Percentiles rank a stretch among this genome's conserved stretches.
phyloP scores from a whole-genome alignment of 257 asterid genomes.

The Osmanthus fragrans region DNA sequence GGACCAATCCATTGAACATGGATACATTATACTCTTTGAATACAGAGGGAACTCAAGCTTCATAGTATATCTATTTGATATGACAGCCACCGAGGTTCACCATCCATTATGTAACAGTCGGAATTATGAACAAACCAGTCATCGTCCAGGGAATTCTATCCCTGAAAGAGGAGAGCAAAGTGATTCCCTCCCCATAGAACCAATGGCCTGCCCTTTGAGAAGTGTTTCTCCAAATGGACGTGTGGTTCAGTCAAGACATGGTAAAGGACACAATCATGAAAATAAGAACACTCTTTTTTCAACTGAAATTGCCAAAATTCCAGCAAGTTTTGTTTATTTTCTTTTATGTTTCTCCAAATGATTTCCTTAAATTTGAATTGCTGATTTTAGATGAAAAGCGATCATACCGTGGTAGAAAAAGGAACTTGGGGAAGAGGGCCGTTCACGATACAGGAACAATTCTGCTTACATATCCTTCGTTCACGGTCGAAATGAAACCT shows the following conservation, averaged over 20 bases:
- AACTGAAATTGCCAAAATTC: no score
- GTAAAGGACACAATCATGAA: background rate
- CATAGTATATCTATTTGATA: conserved; percentile 17
- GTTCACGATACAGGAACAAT: background rate
- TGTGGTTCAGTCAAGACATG: background rate
- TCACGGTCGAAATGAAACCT: background rate
- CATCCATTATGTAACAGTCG: background rate
- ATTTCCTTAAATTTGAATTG: no score
- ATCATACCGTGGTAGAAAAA: background rate
- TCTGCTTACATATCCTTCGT: background rate
- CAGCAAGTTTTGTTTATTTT: no score
- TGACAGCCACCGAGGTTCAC: conserved; percentile 18
- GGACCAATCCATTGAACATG: conserved; percentile 15
- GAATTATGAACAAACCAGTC: no score
- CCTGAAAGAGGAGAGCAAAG: background rate
- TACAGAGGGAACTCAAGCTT: conserved; percentile 20
- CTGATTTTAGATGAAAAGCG: background rate
- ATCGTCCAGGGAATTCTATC: background rate
- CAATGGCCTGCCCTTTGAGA: background rate
- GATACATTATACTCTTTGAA: conserved; percentile 17
- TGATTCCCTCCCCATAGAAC: background rate
- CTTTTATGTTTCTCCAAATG: no score
- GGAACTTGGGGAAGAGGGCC: background rate
- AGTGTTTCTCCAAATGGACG: background rate
- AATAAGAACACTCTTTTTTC: no score